phyloP scores from a whole-genome alignment of 305 asterid genomes.

The Fraxinus sp. region DNA sequence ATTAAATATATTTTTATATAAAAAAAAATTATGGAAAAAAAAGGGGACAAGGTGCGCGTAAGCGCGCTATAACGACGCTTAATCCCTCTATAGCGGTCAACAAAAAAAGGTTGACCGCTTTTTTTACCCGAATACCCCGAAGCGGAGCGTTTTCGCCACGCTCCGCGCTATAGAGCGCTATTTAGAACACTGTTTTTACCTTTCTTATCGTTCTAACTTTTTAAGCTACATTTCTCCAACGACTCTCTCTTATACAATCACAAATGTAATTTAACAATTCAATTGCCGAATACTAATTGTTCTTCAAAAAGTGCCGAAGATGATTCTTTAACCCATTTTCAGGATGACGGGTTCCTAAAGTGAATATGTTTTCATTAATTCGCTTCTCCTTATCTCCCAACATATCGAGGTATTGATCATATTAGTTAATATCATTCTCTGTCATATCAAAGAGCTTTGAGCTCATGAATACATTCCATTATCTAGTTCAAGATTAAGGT shows the following conservation, averaged over 20 bases:
- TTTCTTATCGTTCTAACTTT: not conserved
- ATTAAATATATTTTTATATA: too few species aligned
- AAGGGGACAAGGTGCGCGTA: too few species aligned
- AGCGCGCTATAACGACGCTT: too few species aligned
- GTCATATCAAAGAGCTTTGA: not conserved
- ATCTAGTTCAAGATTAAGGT: not conserved
- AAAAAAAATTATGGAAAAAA: too few species aligned
- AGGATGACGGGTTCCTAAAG: not conserved
- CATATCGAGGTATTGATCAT: not conserved
- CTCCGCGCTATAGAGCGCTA: too few species aligned
- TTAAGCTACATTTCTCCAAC: not conserved
- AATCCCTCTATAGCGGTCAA: too few species aligned
- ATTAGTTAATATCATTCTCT: not conserved
- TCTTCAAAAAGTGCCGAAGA: not conserved
- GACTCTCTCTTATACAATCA: not conserved
- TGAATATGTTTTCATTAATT: not conserved
- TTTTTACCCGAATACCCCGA: too few species aligned
- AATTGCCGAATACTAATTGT: not conserved
- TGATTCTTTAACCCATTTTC: not conserved
- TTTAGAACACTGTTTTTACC: too few species aligned
- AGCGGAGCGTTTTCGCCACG: too few species aligned
- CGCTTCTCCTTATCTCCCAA: not conserved
- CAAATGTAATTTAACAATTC: not conserved
- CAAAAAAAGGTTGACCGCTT: too few species aligned
- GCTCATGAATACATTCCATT: not conserved